A percentile compares a stretch with the other conserved stretches of the same genome.
Evolutionary conservation across 1,139 yeast genomes (phyloP).

Genomic region (Geotrichum restrictum): DNA sequence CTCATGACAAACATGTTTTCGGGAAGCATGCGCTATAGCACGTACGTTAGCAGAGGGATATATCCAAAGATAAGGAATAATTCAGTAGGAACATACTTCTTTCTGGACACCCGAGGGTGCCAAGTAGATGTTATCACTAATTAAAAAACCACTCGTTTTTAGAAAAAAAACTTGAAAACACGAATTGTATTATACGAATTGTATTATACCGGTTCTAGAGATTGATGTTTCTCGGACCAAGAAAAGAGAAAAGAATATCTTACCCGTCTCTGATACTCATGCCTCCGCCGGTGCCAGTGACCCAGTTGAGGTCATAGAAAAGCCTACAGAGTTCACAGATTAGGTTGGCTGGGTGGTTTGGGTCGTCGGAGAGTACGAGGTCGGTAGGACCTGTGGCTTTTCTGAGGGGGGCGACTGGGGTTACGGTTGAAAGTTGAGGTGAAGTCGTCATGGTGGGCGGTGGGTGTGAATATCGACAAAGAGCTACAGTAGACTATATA

Average conservation of each 20-base stretch:
- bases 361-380: slow-evolving; percentile 48
- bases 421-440: too few species aligned
- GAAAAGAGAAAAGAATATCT: slow-evolving; percentile 6
- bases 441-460: too few species aligned
- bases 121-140: slow-evolving; percentile 54
- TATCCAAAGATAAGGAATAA: not conserved
- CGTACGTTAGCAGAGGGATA: not conserved
- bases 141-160: not conserved
- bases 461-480: too few species aligned
- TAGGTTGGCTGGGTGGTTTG: slow-evolving; percentile 76
- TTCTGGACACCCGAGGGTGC: slow-evolving; percentile 97
- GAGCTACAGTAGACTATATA: too few species aligned
- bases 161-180: too few species aligned
- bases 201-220: too few species aligned
- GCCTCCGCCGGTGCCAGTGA: slow-evolving; percentile 96
- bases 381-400: slow-evolving; percentile 30
- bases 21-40: slow-evolving; percentile 59
- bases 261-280: slow-evolving; percentile 67
- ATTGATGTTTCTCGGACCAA: too few species aligned
- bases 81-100: slow-evolving; percentile 48
- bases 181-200: too few species aligned
- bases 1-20: slow-evolving; percentile 79
- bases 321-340: slow-evolving; percentile 76
- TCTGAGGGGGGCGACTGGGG: slow-evolving; percentile 3
- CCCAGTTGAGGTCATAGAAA: slow-evolving; percentile 84